phyloP scores from a whole-genome alignment of 371 early-diverging fungal genomes.

The Lichtheimia corymbifera region DNA sequence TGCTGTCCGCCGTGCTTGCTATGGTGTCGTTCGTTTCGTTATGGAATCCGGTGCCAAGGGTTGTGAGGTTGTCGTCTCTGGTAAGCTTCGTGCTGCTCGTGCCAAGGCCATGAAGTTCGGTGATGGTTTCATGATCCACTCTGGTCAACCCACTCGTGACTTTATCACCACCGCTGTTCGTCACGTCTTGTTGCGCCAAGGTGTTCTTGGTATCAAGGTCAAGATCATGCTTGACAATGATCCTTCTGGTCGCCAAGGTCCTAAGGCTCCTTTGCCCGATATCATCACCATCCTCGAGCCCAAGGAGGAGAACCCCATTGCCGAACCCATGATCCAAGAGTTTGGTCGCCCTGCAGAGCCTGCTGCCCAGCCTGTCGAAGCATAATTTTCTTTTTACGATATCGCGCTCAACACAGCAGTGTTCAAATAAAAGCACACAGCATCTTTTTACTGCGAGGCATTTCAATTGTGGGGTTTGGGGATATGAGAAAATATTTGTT shows the following conservation, averaged over 20 bases:
- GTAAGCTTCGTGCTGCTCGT: slow-evolving; percentile 99
- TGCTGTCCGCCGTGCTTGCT: slow-evolving; percentile 98
- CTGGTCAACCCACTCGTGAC: slow-evolving; percentile 97
- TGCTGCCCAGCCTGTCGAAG: slow-evolving; percentile 13
- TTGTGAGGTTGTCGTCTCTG: slow-evolving; percentile 98
- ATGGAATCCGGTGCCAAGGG: slow-evolving; percentile 99
- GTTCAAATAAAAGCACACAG: no score
- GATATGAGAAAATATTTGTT: no score
- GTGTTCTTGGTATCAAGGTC: slow-evolving; percentile 99
- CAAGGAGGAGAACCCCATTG: slow-evolving; percentile 77
- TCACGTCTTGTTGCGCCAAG: slow-evolving; percentile 98
- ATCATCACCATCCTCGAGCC: slow-evolving; percentile 93
- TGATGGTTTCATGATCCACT: slow-evolving; percentile 99
- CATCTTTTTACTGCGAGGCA: no score
- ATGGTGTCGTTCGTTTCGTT: slow-evolving; percentile 98
- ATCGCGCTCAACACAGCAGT: no score
- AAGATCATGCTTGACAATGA: slow-evolving; percentile 99
- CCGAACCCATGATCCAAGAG: slow-evolving; percentile 77
- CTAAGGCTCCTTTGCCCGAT: slow-evolving; percentile 96
- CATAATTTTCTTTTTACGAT: no score
- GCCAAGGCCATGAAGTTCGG: slow-evolving; percentile 99
- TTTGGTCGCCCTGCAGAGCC: slow-evolving; percentile 56
- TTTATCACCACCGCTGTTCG: slow-evolving; percentile 97
- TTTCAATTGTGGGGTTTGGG: no score
- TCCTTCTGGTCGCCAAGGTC: slow-evolving; percentile 93